These are phyloP conservation scores for Mrakia gelida DNA, from an alignment of 768 basidiomycete genomes.

Conservation along the genomic window DNA sequence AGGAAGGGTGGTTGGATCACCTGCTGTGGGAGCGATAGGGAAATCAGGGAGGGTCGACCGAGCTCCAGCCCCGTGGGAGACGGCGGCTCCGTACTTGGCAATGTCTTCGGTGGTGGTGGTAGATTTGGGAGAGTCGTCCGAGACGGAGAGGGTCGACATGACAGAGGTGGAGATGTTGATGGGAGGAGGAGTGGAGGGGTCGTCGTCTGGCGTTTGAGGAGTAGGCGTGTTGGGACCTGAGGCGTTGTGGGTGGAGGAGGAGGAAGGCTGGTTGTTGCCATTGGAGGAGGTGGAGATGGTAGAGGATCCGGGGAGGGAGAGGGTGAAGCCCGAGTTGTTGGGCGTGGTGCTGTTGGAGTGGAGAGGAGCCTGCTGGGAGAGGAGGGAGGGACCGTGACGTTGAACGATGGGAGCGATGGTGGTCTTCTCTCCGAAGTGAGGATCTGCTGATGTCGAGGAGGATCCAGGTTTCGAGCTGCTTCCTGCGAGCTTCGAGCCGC, in stretches of 20 bases:
- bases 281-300: slow-evolving; percentile 1
- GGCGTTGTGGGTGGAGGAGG: slow-evolving; percentile 30
- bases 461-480: slow-evolving; percentile 10
- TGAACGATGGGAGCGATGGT: slow-evolving; percentile 21
- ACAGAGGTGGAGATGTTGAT: slow-evolving; percentile 41
- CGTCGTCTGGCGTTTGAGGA: slow-evolving; percentile 40
- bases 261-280: slow-evolving; percentile 3
- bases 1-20: slow-evolving; percentile 49
- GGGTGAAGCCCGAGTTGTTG: neutral
- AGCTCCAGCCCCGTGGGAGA: slow-evolving; percentile 34
- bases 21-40: slow-evolving; percentile 43
- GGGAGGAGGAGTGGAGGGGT: slow-evolving; percentile 38
- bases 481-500: slow-evolving; percentile 4
- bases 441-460: slow-evolving; percentile 17
- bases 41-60: slow-evolving; percentile 32
- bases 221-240: slow-evolving; percentile 37
- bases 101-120: slow-evolving; percentile 18
- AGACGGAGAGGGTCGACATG: slow-evolving; percentile 30
- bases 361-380: slow-evolving; percentile 64
- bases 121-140: slow-evolving; percentile 12
- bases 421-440: slow-evolving; percentile 29
- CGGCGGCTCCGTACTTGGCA: slow-evolving; percentile 22
- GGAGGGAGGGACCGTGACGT: slow-evolving; percentile 49
- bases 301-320: no score
- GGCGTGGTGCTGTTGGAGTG: slow-evolving; percentile 12